Conservation (phyloP, 169 alveolate genomes). For the Besnoitia besnoiti region DNA sequence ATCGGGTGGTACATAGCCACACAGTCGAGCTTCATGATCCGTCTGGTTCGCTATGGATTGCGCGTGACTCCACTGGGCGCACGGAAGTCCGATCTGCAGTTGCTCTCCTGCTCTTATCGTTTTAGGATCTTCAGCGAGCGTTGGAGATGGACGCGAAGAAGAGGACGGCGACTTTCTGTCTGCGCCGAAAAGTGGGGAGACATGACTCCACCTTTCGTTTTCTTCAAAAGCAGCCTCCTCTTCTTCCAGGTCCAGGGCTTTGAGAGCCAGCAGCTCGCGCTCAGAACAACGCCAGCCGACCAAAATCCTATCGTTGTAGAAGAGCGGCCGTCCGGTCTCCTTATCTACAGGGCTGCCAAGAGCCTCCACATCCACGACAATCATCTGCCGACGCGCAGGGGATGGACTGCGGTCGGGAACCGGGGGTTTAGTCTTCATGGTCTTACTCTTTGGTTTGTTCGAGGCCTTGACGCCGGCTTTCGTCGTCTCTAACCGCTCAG, state of each 20-base stretch:
- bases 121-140: background rate
- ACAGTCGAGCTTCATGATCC: background rate
- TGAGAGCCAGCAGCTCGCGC: background rate
- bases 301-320: constrained; percentile 14
- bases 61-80: background rate
- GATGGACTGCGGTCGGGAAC: background rate
- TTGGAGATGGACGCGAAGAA: background rate
- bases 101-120: background rate
- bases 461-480: background rate
- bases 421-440: background rate
- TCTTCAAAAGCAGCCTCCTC: background rate
- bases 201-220: no score
- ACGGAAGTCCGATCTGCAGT: background rate
- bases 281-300: constrained; percentile 39
- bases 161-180: background rate
- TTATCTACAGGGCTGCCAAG: constrained; percentile 7
- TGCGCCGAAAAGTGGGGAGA: no score
- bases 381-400: background rate
- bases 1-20: background rate
- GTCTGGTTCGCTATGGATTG: background rate
- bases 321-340: constrained; percentile 2
- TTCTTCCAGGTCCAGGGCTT: constrained; percentile 21
- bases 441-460: background rate
- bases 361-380: constrained; percentile 17
- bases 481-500: background rate